Conservation (phyloP, 345 rosid genomes). For the Linum usitatissimum region DNA sequence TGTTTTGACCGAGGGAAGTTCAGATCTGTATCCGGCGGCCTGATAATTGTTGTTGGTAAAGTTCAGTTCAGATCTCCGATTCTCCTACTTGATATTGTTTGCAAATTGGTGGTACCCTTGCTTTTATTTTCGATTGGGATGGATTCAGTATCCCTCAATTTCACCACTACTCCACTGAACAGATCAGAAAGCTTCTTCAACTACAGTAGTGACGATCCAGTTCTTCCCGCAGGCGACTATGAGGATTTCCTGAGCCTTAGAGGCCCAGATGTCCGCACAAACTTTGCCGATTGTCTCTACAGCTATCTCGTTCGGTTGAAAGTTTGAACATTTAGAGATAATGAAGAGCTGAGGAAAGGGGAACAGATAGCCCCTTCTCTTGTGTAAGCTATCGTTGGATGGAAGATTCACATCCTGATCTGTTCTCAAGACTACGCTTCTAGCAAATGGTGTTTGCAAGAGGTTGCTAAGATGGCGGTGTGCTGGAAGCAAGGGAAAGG, state of each 20-base stretch:
- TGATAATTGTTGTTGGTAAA: no score
- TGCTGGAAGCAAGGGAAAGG: background rate
- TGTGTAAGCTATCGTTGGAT: background rate
- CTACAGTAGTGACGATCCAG: background rate
- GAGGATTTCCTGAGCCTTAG: background rate
- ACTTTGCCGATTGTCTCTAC: background rate
- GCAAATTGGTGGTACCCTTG: no score
- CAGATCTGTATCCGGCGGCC: no score
- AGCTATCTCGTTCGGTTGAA: background rate
- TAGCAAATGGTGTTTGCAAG: background rate
- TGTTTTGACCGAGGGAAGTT: no score
- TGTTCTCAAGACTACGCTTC: background rate
- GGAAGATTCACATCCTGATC: background rate
- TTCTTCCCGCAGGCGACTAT: background rate
- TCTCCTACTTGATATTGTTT: no score
- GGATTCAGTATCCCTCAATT: background rate
- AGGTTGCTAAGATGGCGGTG: background rate
- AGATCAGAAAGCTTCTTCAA: background rate
- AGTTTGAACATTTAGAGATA: background rate
- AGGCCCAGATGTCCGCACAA: background rate
- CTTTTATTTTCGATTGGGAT: no score
- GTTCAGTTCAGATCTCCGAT: no score
- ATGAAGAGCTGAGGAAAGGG: background rate
- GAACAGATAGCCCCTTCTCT: background rate
- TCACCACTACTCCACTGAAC: background rate